phyloP scores from a whole-genome alignment of 176 grass and related monocot species.

The Alopecurus myosuroides region DNA sequence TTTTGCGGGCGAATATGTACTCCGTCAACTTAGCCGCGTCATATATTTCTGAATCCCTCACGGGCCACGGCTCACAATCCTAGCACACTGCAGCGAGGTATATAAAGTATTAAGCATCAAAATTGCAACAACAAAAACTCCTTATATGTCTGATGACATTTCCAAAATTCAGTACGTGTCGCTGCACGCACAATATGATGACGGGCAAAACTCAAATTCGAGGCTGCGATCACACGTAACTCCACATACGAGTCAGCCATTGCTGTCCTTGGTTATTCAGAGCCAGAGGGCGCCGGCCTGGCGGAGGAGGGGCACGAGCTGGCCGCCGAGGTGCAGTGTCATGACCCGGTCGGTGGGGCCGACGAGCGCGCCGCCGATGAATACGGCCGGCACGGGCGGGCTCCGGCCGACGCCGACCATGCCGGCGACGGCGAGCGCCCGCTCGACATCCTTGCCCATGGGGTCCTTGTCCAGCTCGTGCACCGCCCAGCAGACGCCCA shows the following conservation, averaged over 20 bases:
- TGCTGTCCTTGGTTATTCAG: neutral
- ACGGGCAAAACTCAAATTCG: too few relatives aligned
- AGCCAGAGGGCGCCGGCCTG: conserved; percentile 70
- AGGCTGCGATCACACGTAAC: neutral
- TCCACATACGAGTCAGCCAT: neutral
- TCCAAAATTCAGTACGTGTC: neutral
- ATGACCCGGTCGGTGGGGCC: conserved; percentile 63
- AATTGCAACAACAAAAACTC: too few relatives aligned
- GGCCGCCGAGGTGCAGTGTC: conserved; percentile 52
- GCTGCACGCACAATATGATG: too few relatives aligned
- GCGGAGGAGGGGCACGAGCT: conserved; percentile 60
- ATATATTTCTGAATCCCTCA: too few relatives aligned
- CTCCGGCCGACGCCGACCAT: conserved; percentile 59
- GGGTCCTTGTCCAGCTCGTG: conserved; percentile 63
- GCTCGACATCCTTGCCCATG: conserved; percentile 45
- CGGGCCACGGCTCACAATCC: too few relatives aligned
- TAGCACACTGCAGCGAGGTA: too few relatives aligned
- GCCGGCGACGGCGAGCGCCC: conserved; percentile 31
- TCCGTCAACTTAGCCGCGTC: too few relatives aligned
- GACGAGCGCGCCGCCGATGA: conserved; percentile 61
- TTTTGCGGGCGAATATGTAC: too few relatives aligned
- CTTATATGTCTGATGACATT: neutral
- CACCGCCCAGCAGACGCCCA: conserved; percentile 47
- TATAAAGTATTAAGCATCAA: too few relatives aligned
- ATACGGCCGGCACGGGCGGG: conserved; percentile 52